Percentiles rank a stretch among this genome's conserved stretches.
These are phyloP conservation scores for Zoysia matrella DNA, from an alignment of 202 grass and related monocot species.

Conservation along the genomic window DNA sequence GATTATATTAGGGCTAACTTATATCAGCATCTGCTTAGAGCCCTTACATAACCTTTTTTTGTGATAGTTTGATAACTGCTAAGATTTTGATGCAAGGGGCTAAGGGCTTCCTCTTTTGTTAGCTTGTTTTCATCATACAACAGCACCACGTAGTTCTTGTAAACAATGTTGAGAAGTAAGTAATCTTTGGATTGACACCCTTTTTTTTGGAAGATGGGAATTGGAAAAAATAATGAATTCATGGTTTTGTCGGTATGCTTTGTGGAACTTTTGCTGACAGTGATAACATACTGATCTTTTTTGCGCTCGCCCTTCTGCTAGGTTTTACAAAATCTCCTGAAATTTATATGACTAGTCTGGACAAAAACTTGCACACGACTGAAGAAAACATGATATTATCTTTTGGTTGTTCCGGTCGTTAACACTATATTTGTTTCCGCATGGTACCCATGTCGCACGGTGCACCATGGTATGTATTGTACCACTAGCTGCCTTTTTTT, in stretches of 20 bases:
- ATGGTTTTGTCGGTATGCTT: too few relatives aligned
- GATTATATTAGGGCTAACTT: not conserved
- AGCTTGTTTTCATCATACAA: not conserved
- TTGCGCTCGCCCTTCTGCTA: too few relatives aligned
- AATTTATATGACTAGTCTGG: not conserved
- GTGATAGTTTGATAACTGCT: too few relatives aligned
- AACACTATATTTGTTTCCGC: not conserved
- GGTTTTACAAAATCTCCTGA: not conserved
- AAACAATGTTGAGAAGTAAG: too few relatives aligned
- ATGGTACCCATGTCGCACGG: not conserved
- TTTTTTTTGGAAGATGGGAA: not conserved
- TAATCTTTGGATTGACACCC: too few relatives aligned
- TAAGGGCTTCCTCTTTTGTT: too few relatives aligned
- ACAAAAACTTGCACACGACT: not conserved
- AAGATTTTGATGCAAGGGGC: too few relatives aligned
- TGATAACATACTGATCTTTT: too few relatives aligned
- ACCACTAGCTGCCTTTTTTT: not conserved
- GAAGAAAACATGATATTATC: not conserved
- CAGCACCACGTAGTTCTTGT: too few relatives aligned
- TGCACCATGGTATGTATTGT: not conserved
- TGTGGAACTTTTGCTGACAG: too few relatives aligned
- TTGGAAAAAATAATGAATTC: too few relatives aligned
- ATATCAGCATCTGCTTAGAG: not conserved
- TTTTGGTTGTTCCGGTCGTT: not conserved
- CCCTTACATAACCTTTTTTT: not conserved